Evolutionary conservation across 148 eudicot species (phyloP).

Genomic region (Amaranthus cruentus): DNA sequence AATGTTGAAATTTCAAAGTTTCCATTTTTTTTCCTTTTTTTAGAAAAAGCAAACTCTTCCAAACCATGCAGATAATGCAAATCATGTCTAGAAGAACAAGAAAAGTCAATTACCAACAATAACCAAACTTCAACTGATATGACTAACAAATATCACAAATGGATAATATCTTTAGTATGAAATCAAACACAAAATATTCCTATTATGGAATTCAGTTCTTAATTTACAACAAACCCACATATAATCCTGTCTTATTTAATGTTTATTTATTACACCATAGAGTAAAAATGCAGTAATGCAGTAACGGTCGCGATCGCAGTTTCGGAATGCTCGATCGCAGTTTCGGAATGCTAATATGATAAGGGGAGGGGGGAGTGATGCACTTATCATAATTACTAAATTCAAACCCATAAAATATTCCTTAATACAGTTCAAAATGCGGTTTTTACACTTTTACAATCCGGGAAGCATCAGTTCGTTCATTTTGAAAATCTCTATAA

Average conservation of each 20-base stretch:
- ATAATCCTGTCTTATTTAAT: background rate
- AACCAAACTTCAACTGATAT: background rate
- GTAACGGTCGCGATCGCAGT: no score
- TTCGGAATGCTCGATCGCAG: no score
- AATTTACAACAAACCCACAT: background rate
- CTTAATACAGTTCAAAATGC: no score
- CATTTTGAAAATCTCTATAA: no score
- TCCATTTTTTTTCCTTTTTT: background rate
- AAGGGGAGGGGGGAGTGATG: no score
- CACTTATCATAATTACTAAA: no score
- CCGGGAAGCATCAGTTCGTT: no score
- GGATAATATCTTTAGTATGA: no score
- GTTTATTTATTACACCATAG: background rate
- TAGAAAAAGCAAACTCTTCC: background rate
- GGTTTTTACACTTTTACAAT: no score
- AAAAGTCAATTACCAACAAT: background rate
- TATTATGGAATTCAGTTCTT: background rate
- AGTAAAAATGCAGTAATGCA: no score
- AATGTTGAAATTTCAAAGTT: slow-evolving; percentile 15
- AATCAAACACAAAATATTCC: background rate
- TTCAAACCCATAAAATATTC: no score
- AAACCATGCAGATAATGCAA: background rate
- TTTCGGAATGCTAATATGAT: no score
- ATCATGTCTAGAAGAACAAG: background rate
- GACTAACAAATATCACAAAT: background rate